Evolutionary conservation across 1,284 basidiomycete species (phyloP), one percentile per base, ranked within the genome.

Genomic region (Salmacisia buchloeana): DNA sequence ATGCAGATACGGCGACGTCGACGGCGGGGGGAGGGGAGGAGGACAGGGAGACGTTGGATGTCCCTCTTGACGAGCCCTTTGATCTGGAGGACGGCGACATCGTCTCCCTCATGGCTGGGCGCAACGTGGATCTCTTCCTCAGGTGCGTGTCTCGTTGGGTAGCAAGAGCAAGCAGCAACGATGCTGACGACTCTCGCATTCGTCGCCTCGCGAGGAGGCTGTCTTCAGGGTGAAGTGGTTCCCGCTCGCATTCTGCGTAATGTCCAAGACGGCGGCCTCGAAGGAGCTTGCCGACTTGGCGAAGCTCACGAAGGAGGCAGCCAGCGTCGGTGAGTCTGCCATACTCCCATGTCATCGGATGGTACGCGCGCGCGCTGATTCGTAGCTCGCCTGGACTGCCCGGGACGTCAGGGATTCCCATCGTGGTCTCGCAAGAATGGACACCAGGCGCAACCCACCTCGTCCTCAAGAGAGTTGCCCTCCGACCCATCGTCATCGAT

Each of bases 211-310:
- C n/a, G n/a, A n/a, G n/a, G n/a, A n/a, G n/a, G n/a, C n/a, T n/a
- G n/a, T n/a, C n/a, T n/a, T n/a, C 39, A 54, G 49, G 27, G 49
- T 54, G 29, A 33, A 54, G 29, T 54, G 49, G 49, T 3, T 54
- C 27, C 27, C 49, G 29, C 29, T 54, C 27, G 23, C 49, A 7
- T 31, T 54, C 12, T 31, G 25, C 6, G 27, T 54, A 18, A n/a
- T 31, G 49, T 31, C 49, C 9, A 27, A 27, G 15, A 33, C 25
- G 23, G 29, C 27, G 15, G 49, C 18, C 39, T 43, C 39, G 18
- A 21, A 43, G 5, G 5, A 9, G 34, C 18, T 9, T 27, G 5
- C 3, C 27, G 15, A 33, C 15, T 54, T 31, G 13, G 49, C 12
- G 18, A 33, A 33, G 34, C 31, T 31, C 29, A 33, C 15, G 15